Evolutionary conservation across 495 filamentous ascomycete species (phyloP), one percentile per base, ranked within the genome.

Genomic region (Neurospora sp.): DNA sequence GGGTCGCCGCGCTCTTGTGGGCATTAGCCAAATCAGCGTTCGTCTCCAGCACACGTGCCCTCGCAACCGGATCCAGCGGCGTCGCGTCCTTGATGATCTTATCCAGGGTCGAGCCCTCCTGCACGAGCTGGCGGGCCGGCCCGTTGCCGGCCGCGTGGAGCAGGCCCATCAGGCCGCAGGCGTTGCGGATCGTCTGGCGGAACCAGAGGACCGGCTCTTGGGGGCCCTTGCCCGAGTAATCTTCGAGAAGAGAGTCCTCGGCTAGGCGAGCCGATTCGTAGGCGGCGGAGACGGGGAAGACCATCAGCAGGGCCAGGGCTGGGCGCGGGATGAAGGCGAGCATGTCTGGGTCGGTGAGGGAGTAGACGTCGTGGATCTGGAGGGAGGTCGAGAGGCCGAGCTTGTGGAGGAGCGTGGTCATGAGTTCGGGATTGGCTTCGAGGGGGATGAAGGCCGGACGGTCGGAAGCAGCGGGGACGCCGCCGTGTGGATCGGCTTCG

Each of bases 321-420:
- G 93, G 93, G n/a, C 93, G 90, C 10, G 94, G 93, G 68, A 97
- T 84, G 83, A 94, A 90, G 75, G 89, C 86, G 44, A 97, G 87
- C 22, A 95, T 86, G 69, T 94, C 91, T 1, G 91, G 88, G 42
- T 94, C 92, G 70, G 91, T 88, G 79, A 97, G 90, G 74, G 88
- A 90, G 85, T 90, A 96, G 78, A 97, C 91, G 82, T 97, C 93
- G 81, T 94, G 89, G 81, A 97, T 89, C 72, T 84, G 83, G 27
- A 96, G 83, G 20, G 84, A 81, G 45, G 81, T 77, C 17, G 91
- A 87, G 41, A 96, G 85, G 44, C 94, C 94, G 40, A 97, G 90
- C 72, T 89, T 87, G 79, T 90, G 91, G 38, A 92, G 86, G 16
- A 97, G 87, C 71, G 86, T 80, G 68, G 89, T 90, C 88, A 97